Conservation (phyloP, 768 basidiomycete species). For the Hydnomerulius pinastri region DNA sequence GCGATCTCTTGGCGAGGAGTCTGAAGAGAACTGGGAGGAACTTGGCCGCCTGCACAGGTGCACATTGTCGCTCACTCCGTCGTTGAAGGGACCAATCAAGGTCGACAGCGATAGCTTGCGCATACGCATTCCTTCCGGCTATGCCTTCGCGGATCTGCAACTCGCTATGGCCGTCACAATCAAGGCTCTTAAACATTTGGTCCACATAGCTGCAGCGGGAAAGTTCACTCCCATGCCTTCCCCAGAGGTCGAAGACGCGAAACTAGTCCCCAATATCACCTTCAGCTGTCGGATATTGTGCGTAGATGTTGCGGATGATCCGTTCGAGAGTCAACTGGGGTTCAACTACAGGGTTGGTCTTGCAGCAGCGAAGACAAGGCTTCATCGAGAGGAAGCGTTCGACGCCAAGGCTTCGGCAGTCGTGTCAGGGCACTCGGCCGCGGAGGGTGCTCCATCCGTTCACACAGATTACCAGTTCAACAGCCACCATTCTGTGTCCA, state of each 20-base stretch:
- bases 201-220: constrained; percentile 52
- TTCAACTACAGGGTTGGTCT: constrained; percentile 73
- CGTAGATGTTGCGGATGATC: constrained; percentile 82
- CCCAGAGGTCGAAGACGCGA: constrained; percentile 74
- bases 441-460: constrained; percentile 35
- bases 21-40: constrained; percentile 70
- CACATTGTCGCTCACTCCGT: constrained; percentile 38
- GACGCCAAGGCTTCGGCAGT: constrained; percentile 75
- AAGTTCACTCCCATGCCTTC: constrained; percentile 53
- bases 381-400: constrained; percentile 81
- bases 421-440: constrained; percentile 26
- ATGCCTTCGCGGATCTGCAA: constrained; percentile 73
- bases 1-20: constrained; percentile 37
- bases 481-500: constrained; percentile 62
- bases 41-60: constrained; percentile 60
- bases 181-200: constrained; percentile 76
- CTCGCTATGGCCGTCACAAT: constrained; percentile 65
- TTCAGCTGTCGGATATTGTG: constrained; percentile 62
- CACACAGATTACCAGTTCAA: constrained; percentile 66
- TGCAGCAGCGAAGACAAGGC: constrained; percentile 67
- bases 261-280: constrained; percentile 62
- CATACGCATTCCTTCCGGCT: constrained; percentile 80
- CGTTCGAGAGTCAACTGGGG: constrained; percentile 76
- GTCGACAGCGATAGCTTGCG: constrained; percentile 65
- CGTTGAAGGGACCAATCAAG: constrained; percentile 41